Base-by-base conservation (phyloP, 345 rosid genomes). In the Gynandropsis gynandra region DNA sequence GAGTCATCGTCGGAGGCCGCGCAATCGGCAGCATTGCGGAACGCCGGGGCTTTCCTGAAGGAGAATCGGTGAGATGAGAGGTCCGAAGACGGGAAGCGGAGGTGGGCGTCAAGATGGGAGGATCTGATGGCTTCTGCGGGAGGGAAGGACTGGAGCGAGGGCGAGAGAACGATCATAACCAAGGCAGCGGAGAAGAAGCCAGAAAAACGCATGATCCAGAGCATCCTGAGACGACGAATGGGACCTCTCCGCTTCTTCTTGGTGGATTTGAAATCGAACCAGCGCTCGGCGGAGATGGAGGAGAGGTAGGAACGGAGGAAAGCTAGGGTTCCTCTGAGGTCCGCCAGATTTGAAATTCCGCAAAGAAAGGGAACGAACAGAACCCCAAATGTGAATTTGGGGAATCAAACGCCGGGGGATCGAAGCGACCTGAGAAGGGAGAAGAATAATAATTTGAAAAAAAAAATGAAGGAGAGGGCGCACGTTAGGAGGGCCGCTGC, bases 121-220 rank as follows among this genome's bases (percentile, higher is more conserved):
- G 94, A 77, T 63, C 76, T 74, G 49, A 75, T 80, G 43, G 95
- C 90, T 58, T 76, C 85, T 5, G 95, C 90, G 0, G 95, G 95
- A 32, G 95, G 80, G 35, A 82, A 75, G 0, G 90, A 78, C 41
- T 80, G 85, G 32, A 80, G 73, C 1, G 90, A 80, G 15, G 87
- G 87, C 4, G 87, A 80, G 19, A 86, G 75, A 32, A 79, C 72
- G 38, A 86, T 64, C 74, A 78, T 65, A 33, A 75, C 59, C 77
- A 82, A 52, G 10, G 77, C 80, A 15, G 73, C 81, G 0, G 86
- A 79, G 74, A 81, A 69, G 58, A 81, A 65, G 17, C 81, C 79
- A 1, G 85, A 74, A 45, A 81, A 75, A 21, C 82, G 63, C 67
- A 69, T 52, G 41, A 75, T 53, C 89, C 86, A 84, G 3, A 72